phyloP scores from a whole-genome alignment of 805 yeast genomes.

The Priceomyces haplophilus region DNA sequence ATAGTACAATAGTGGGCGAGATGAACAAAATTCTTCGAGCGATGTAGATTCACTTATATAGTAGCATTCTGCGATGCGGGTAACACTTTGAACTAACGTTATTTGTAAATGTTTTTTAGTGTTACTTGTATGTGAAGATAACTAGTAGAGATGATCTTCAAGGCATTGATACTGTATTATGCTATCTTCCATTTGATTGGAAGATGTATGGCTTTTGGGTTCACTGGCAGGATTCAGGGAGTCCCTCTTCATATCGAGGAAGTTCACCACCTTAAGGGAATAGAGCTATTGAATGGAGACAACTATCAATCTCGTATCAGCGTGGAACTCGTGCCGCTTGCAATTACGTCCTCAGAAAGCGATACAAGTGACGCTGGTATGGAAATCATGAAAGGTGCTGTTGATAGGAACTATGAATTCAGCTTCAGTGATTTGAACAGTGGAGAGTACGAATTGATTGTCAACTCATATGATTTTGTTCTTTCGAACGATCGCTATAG shows the following conservation, averaged over 20 bases:
- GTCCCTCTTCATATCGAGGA: slow-evolving; percentile 25
- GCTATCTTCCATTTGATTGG: slow-evolving; percentile 1
- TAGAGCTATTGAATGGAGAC: slow-evolving; percentile 29
- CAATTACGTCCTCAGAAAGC: background rate
- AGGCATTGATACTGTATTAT: background rate
- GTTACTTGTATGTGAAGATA: no score
- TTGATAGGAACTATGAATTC: slow-evolving; percentile 27
- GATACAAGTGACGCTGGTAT: background rate
- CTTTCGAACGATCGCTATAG: slow-evolving; percentile 24
- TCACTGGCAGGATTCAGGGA: slow-evolving; percentile 24
- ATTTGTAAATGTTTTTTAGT: no score
- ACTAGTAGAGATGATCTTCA: background rate
- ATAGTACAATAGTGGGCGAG: slow-evolving; percentile 37
- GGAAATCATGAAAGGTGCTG: slow-evolving; percentile 12
- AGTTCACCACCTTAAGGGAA: slow-evolving; percentile 9
- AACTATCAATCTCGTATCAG: slow-evolving; percentile 33
- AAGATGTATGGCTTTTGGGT: slow-evolving; percentile 9
- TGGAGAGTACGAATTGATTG: slow-evolving; percentile 34
- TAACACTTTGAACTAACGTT: background rate
- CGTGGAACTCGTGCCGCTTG: slow-evolving; percentile 18
- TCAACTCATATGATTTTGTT: slow-evolving; percentile 36
- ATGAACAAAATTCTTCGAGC: background rate
- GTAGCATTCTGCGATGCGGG: slow-evolving; percentile 3
- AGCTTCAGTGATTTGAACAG: slow-evolving; percentile 16
- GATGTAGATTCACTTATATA: background rate